These are phyloP conservation scores for Aspergillus texensis DNA, from an alignment of 2,329 filamentous ascomycete genomes.

Conservation along the genomic window DNA sequence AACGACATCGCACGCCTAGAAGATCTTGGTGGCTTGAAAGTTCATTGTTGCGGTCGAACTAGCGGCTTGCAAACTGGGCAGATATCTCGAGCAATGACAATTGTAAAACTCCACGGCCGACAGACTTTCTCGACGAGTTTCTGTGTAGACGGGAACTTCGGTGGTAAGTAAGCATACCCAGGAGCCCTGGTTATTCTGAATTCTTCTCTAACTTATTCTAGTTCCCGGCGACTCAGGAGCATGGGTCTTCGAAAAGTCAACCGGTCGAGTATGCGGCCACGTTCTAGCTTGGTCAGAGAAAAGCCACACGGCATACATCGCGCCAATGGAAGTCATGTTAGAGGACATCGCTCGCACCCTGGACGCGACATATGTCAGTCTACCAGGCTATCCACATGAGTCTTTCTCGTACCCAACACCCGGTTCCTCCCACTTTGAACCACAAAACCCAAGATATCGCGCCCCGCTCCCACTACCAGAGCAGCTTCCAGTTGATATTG, in stretches of 20 bases:
- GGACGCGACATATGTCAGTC: conserved; percentile 67
- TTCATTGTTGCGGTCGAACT: conserved; percentile 87
- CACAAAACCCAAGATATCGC: conserved; percentile 26
- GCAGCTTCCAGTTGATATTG: conserved; percentile 32
- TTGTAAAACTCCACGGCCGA: conserved; percentile 85
- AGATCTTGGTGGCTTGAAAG: conserved; percentile 70
- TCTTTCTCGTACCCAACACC: conserved; percentile 28
- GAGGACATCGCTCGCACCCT: conserved; percentile 82
- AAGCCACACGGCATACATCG: conserved; percentile 85
- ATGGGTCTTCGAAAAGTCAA: conserved; percentile 81
- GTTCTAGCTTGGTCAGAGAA: conserved; percentile 84
- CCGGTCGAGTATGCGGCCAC: conserved; percentile 84
- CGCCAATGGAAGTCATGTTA: conserved; percentile 88
- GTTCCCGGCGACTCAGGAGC: conserved; percentile 90
- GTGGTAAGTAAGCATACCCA: conserved; percentile 45
- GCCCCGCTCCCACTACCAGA: conserved; percentile 26
- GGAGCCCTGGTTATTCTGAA: background rate
- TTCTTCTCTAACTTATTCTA: conserved; percentile 22
- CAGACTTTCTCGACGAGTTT: conserved; percentile 75
- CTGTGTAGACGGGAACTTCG: conserved; percentile 63
- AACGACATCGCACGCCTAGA: conserved; percentile 57
- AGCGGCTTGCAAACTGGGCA: conserved; percentile 78
- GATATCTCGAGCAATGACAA: conserved; percentile 75
- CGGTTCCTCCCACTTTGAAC: conserved; percentile 16
- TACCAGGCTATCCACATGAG: conserved; percentile 59